Evolutionary conservation across 768 basidiomycete genomes (phyloP), one percentile per base, ranked within the genome.

Genomic region (Artomyces pyxidatus): DNA sequence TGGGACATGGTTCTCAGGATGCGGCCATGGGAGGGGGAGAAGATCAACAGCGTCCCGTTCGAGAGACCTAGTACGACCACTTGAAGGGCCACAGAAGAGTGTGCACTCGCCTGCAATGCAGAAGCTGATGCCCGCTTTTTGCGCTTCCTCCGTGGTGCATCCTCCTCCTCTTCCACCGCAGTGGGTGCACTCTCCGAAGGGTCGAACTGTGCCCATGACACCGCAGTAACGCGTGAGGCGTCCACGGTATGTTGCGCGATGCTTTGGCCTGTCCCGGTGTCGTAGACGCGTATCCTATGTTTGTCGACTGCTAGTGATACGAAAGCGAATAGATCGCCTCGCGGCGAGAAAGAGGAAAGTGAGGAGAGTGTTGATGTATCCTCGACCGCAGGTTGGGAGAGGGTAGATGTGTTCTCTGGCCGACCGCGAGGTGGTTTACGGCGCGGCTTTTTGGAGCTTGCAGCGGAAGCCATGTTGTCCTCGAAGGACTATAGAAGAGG

Each of bases 251-350:
- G 67, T 61, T 85, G 82, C 4, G 80, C 75, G 19, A 77, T 63
- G 27, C 77, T 72, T 53, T 74, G 72, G 30, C 71, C 74, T n/a
- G 77, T 70, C 7, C 68, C 55, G 8, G 78, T 75, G 60, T 82
- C 74, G 62, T 81, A 83, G 32, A 85, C 70, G 57, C 81, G 80
- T 48, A 85, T 65, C 39, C 81, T 75, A 60, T 85, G 82, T 63
- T 83, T 85, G 71, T 85, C 83, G 45, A 85, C 72, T 2, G 82
- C 75, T 21, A 85, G 71, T 9, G 81, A 81, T 25, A 83, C 63
- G 45, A 79, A 73, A 2, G 77, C 81, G 58, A 84, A 84, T 30
- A 77, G 65, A 47, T 69, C 65, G 46, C 74, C 77, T 49, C 71
- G 67, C 5, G 74, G 72, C 8, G 83, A 85, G 66, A 85, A 86